phyloP scores from a whole-genome alignment of 2,329 filamentous ascomycete species.

The Camptophora hylomeconis region DNA sequence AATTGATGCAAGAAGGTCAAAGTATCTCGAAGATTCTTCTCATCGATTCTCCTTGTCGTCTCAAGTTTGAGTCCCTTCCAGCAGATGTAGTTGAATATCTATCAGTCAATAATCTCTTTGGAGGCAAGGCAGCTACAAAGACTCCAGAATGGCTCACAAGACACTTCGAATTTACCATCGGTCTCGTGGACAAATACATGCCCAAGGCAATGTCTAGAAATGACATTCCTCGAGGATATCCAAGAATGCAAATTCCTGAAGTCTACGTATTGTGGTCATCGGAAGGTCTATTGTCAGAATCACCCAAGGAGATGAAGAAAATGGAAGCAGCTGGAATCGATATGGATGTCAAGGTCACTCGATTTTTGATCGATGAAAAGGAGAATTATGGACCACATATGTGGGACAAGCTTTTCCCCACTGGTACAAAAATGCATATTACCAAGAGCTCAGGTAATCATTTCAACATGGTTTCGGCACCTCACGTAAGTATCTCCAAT shows the following conservation, averaged over 20 bases:
- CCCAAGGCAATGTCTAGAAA: constrained; percentile 4
- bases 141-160: constrained; percentile 5
- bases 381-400: constrained; percentile 2
- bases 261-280: constrained; percentile 7
- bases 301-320: too few species aligned
- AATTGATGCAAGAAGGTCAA: constrained; percentile 45
- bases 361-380: too few species aligned
- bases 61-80: constrained; percentile 55
- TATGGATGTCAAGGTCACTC: constrained; percentile 2
- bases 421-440: constrained; percentile 1
- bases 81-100: constrained; percentile 9
- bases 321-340: constrained; percentile 4
- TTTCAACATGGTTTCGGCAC: constrained; percentile 9
- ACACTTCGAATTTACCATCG: constrained; percentile 8
- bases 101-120: constrained; percentile 8
- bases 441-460: constrained; percentile 3
- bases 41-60: constrained; percentile 53
- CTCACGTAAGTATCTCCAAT: too few species aligned
- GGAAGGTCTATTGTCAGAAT: constrained; percentile 4
- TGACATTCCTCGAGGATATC: too few species aligned
- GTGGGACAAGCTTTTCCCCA: constrained; percentile 5
- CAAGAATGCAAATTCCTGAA: not conserved
- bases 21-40: constrained; percentile 48
- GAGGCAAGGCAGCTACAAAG: constrained; percentile 5
- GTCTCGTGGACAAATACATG: constrained; percentile 5